Evolutionary conservation across 176 grass and related monocot genomes (phyloP).

Genomic region (Hordeum vulgare): DNA sequence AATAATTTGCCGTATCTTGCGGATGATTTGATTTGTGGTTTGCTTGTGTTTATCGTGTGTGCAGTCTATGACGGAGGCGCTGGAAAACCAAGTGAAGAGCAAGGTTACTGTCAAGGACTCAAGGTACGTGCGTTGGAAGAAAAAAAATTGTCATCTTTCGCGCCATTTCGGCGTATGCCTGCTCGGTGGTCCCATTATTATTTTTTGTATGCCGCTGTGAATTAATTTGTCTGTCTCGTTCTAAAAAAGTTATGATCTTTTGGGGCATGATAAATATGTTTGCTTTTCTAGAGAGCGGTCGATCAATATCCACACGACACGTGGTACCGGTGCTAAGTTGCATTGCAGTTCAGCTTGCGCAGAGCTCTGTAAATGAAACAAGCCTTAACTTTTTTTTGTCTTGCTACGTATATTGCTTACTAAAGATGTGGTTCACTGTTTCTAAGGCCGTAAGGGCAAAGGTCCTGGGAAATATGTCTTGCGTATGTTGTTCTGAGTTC

Average conservation of each 20-base stretch:
- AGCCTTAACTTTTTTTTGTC: background rate
- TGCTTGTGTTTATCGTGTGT: background rate
- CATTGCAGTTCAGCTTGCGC: background rate
- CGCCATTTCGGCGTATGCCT: background rate
- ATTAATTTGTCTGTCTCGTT: too few relatives aligned
- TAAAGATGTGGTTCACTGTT: background rate
- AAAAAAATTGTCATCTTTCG: background rate
- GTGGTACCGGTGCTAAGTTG: too few relatives aligned
- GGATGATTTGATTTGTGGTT: background rate
- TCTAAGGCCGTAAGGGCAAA: too few relatives aligned
- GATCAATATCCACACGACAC: too few relatives aligned
- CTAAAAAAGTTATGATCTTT: too few relatives aligned
- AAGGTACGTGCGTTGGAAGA: conserved; percentile 45
- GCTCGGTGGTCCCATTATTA: background rate
- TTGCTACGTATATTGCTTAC: too few relatives aligned
- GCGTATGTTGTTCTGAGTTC: too few relatives aligned
- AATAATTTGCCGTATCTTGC: background rate
- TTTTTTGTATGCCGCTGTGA: background rate
- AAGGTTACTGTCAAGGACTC: conserved; percentile 70
- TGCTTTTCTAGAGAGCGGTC: too few relatives aligned
- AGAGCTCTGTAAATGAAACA: background rate
- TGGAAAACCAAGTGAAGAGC: conserved; percentile 92
- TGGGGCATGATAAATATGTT: too few relatives aligned
- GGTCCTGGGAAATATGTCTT: too few relatives aligned
- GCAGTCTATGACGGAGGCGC: conserved; percentile 92